Percentiles rank a stretch among this genome's conserved stretches.
Conservation (phyloP, 2,329 filamentous ascomycete genomes). For the Periglandula ipomoeae region DNA sequence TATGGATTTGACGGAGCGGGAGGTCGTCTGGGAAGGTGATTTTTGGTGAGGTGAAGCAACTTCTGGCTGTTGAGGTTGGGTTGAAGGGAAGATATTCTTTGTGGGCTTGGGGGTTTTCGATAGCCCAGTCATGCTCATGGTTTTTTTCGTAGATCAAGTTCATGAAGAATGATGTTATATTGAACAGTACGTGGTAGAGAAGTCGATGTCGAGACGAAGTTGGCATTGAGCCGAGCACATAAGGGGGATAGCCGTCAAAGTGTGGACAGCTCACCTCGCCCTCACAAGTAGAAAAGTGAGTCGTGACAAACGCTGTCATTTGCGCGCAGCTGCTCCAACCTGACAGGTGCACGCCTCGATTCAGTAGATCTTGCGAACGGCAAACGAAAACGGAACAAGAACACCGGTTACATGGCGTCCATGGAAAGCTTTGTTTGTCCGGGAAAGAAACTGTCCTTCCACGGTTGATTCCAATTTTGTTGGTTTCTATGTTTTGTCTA, state of each 20-base stretch:
- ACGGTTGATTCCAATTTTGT: neutral
- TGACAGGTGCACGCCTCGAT: neutral
- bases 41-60: neutral
- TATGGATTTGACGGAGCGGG: conserved; percentile 21
- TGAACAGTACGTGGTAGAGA: too few relatives aligned
- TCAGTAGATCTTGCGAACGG: too few relatives aligned
- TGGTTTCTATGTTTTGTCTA: conserved; percentile 11
- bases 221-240: too few relatives aligned
- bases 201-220: too few relatives aligned
- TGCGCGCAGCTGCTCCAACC: neutral
- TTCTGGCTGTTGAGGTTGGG: conserved; percentile 14
- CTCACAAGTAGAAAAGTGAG: neutral
- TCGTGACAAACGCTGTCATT: neutral
- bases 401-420: too few relatives aligned
- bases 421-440: neutral
- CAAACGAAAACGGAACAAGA: too few relatives aligned
- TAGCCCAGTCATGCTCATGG: conserved; percentile 11
- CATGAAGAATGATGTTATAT: too few relatives aligned
- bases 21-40: neutral
- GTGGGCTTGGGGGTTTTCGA: conserved; percentile 13
- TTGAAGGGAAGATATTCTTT: conserved; percentile 21
- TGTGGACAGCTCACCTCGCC: neutral
- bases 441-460: neutral
- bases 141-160: conserved; percentile 9
- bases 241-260: too few relatives aligned